These are phyloP conservation scores for Xanthoconium separans DNA, from an alignment of 1,284 basidiomycete species.

Conservation along the genomic window DNA sequence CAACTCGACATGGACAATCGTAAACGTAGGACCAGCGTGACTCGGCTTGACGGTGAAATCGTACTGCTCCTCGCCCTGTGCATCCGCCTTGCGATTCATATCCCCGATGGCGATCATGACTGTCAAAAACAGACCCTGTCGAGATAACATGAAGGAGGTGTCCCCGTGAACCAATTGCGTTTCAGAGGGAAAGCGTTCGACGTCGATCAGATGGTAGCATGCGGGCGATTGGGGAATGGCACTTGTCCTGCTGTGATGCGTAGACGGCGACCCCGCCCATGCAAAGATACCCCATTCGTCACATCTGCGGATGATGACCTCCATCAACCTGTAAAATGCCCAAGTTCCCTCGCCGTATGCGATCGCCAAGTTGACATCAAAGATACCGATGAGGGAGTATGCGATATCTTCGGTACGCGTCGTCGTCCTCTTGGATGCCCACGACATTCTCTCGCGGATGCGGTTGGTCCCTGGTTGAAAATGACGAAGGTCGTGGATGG, in stretches of 20 bases:
- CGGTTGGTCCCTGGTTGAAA: conserved; percentile 20
- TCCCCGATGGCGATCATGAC: conserved; percentile 19
- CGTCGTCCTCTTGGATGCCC: conserved; percentile 19
- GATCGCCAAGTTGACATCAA: conserved; percentile 21
- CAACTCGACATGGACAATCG: conserved; percentile 1
- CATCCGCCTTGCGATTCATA: background rate
- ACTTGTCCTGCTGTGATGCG: conserved; percentile 12
- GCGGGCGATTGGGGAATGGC: conserved; percentile 15
- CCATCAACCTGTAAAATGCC: conserved; percentile 26
- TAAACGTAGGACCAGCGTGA: conserved; percentile 7
- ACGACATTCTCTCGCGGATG: conserved; percentile 21
- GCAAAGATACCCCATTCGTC: conserved; percentile 23
- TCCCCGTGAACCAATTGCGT: conserved; percentile 10
- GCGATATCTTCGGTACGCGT: conserved; percentile 21
- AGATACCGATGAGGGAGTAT: conserved; percentile 23
- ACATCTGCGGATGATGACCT: conserved; percentile 21
- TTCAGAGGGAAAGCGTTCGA: conserved; percentile 8
- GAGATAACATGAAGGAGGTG: conserved; percentile 8
- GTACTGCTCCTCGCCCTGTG: background rate
- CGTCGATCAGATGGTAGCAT: conserved; percentile 14
- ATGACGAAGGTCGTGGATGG: conserved; percentile 6
- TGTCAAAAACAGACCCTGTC: conserved; percentile 10
- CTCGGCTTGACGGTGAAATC: conserved; percentile 13
- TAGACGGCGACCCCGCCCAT: conserved; percentile 19
- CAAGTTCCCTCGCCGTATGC: conserved; percentile 21